Evolutionary conservation across 495 filamentous ascomycete species (phyloP), one percentile per base, ranked within the genome.

Genomic region (Penicillium steckii): DNA sequence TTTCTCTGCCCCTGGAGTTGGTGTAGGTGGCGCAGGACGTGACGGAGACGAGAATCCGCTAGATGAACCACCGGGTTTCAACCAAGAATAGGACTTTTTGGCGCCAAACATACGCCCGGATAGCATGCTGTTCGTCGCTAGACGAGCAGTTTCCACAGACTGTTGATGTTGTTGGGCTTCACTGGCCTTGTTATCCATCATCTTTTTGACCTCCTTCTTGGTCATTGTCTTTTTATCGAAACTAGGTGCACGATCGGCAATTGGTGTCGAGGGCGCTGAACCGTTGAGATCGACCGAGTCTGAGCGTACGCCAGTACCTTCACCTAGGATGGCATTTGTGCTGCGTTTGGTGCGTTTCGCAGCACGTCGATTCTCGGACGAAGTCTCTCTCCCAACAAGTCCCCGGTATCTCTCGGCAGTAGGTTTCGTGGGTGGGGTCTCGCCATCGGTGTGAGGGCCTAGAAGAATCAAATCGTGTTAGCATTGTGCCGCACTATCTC

Each of bases 181-280:
- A 44, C 62, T 79, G 32, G 70, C 70, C 45, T 75, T 76, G 12
- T 73, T 66, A 37, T 81, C 77, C 18, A 71, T 64, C 43, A 75
- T 56, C 54, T 82, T 84, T 56, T 64, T 77, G 21, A 74, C 67
- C 53, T 79, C 76, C 47, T 81, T 80, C 53, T 80, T 82, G 21
- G 71, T 72, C 24, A 82, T 66, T 18, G 81, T 79, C 56, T 84
- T 85, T 46, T 76, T 78, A 46, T 82, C 80, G 9, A 77, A 46
- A 18, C 69, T 73, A 12, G 79, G 70, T 2, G 76, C 69, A 26
- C 65, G 56, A 10, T 79, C 76, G 4, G 59, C 68, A 18, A 78
- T 62, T 2, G 75, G 64, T 0, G 72, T 73, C 4, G 75, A 74
- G 10, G 73, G 66, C 12, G 69, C 73, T 21, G 78, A 73, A 4